phyloP scores from a whole-genome alignment of 305 asterid genomes.

The Withania somnifera region DNA sequence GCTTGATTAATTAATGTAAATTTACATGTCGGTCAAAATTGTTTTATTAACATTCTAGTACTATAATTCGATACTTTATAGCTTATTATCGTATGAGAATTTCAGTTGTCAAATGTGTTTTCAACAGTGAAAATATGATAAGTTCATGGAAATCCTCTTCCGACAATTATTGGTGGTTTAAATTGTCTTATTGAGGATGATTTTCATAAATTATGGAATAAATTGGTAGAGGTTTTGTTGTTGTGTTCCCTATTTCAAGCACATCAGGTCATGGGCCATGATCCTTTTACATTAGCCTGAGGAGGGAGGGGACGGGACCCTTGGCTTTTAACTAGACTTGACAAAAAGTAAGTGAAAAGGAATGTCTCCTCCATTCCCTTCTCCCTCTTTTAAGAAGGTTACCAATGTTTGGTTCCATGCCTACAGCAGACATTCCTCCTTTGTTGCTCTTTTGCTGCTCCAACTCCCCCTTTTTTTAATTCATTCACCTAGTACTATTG shows the following conservation, averaged over 20 bases:
- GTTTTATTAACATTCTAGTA: no score
- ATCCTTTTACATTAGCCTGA: neutral
- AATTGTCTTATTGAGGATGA: neutral
- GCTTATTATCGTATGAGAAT: neutral
- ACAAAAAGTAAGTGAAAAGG: slow-evolving; percentile 26
- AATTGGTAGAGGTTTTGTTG: neutral
- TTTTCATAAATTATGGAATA: slow-evolving; percentile 1
- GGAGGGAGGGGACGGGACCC: no score
- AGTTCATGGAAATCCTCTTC: neutral
- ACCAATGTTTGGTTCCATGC: slow-evolving; percentile 21
- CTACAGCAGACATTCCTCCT: slow-evolving; percentile 24
- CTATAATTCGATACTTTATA: no score
- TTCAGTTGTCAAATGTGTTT: neutral
- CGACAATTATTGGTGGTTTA: neutral
- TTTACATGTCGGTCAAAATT: no score
- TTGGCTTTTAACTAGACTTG: neutral
- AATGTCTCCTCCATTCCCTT: slow-evolving; percentile 27
- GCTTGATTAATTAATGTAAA: no score
- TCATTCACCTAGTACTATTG: neutral
- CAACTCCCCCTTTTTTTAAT: neutral
- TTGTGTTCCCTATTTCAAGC: slow-evolving; percentile 13
- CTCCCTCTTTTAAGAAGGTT: slow-evolving; percentile 14
- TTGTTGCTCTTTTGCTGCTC: neutral
- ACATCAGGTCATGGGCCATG: slow-evolving; percentile 4
- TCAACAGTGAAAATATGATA: neutral